These are phyloP conservation scores for Bryoerythrophyllum caledonicum DNA, from an alignment of 225 moss, liverwort and hornwort species.

Conservation along the genomic window DNA sequence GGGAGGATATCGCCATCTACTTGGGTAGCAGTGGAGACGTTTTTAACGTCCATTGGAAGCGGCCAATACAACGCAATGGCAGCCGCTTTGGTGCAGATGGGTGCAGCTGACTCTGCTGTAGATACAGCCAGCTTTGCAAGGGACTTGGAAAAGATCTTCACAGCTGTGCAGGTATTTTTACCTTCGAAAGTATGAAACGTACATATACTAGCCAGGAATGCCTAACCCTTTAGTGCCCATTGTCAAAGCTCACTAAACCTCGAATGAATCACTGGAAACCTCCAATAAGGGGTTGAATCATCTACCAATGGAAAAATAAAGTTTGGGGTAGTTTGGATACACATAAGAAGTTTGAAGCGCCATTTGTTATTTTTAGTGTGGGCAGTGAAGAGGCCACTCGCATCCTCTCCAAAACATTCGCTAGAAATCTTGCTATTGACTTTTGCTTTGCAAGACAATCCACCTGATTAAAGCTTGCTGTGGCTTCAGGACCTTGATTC, in stretches of 20 bases:
- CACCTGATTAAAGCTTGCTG: slow-evolving; percentile 3
- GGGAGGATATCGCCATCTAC: slow-evolving; percentile 94
- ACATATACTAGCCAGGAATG: not conserved
- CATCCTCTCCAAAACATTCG: not conserved
- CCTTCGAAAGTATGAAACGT: not conserved
- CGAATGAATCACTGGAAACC: no score
- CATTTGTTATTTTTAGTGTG: no score
- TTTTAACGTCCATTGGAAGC: slow-evolving; percentile 74
- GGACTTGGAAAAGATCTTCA: slow-evolving; percentile 92
- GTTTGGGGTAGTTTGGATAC: no score
- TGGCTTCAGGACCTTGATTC: slow-evolving; percentile 71
- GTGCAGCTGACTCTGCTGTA: slow-evolving; percentile 77
- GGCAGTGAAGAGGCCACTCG: not conserved
- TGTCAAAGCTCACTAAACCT: no score
- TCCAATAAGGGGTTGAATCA: no score
- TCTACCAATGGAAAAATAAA: no score
- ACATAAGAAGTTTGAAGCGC: no score
- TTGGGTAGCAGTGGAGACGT: slow-evolving; percentile 90
- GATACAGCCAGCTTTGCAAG: slow-evolving; percentile 73
- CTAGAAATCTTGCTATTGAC: not conserved
- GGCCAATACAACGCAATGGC: slow-evolving; percentile 91
- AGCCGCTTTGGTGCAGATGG: slow-evolving; percentile 88
- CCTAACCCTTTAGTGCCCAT: not conserved
- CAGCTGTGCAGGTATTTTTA: slow-evolving; percentile 67
- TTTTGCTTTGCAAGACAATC: not conserved